phyloP scores from a whole-genome alignment of 805 yeast genomes.

The Candida anglica region DNA sequence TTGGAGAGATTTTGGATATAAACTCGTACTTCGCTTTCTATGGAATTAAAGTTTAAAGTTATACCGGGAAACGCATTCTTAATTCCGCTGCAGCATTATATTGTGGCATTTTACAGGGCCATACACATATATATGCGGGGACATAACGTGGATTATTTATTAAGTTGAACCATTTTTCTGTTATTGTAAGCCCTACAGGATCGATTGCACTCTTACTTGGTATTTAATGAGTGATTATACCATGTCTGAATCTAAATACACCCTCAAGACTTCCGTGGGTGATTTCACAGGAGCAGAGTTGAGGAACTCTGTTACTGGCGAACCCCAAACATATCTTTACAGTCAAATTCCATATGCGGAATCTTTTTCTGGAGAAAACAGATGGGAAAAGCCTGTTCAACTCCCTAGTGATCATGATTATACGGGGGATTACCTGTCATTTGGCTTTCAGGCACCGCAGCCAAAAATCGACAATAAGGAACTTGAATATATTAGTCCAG shows the following conservation, averaged over 20 bases:
- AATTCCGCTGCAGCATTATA: too few species aligned
- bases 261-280: not conserved
- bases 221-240: too few species aligned
- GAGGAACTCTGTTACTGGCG: not conserved
- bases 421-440: conserved; percentile 32
- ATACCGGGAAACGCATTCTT: too few species aligned
- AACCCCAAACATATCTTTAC: conserved; percentile 9
- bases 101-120: too few species aligned
- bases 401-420: conserved; percentile 32
- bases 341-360: conserved; percentile 30
- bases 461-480: conserved; percentile 25
- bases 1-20: too few species aligned
- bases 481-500: conserved; percentile 5
- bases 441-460: conserved; percentile 35
- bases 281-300: not conserved
- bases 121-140: too few species aligned
- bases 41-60: too few species aligned
- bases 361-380: conserved; percentile 22
- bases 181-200: too few species aligned
- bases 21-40: too few species aligned
- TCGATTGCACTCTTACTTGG: too few species aligned
- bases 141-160: too few species aligned
- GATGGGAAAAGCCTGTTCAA: conserved; percentile 29
- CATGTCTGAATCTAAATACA: not conserved
- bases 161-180: too few species aligned